phyloP scores from a whole-genome alignment of 1,284 basidiomycete genomes.

The Ustilago vetiveriae region DNA sequence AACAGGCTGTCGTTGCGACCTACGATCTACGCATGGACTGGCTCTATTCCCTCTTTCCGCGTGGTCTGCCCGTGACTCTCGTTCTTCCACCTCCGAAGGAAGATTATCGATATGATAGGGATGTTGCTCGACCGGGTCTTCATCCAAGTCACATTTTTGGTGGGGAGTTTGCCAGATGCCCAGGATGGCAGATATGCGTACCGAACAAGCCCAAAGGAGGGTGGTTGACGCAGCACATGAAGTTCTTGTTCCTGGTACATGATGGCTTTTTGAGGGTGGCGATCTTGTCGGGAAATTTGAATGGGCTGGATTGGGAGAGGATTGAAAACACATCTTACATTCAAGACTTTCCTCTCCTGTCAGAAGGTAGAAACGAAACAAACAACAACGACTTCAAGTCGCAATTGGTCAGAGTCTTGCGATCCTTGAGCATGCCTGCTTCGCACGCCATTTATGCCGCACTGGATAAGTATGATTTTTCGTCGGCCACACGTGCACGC shows the following conservation, averaged over 20 bases:
- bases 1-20: conserved; percentile 52
- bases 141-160: conserved; percentile 38
- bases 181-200: conserved; percentile 52
- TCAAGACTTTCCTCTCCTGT: conserved; percentile 57
- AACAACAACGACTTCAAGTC: conserved; percentile 30
- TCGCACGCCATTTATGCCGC: conserved; percentile 32
- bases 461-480: conserved; percentile 40
- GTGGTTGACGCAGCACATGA: conserved; percentile 57
- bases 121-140: conserved; percentile 35
- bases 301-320: conserved; percentile 59
- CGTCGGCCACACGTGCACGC: conserved; percentile 24
- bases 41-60: conserved; percentile 55
- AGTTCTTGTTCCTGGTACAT: conserved; percentile 60
- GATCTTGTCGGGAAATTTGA: conserved; percentile 60
- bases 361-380: background rate
- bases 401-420: conserved; percentile 44
- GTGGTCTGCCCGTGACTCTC: conserved; percentile 48
- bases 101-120: conserved; percentile 27
- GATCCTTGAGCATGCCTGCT: conserved; percentile 46
- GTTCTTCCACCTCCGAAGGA: conserved; percentile 47
- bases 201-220: conserved; percentile 45
- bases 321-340: conserved; percentile 63
- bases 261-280: conserved; percentile 45
- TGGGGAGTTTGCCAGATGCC: conserved; percentile 19
- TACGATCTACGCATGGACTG: conserved; percentile 61